Evolutionary conservation across 768 basidiomycete genomes (phyloP), one percentile per base, ranked within the genome.

Genomic region (Naganishia vaughanmartiniae): DNA sequence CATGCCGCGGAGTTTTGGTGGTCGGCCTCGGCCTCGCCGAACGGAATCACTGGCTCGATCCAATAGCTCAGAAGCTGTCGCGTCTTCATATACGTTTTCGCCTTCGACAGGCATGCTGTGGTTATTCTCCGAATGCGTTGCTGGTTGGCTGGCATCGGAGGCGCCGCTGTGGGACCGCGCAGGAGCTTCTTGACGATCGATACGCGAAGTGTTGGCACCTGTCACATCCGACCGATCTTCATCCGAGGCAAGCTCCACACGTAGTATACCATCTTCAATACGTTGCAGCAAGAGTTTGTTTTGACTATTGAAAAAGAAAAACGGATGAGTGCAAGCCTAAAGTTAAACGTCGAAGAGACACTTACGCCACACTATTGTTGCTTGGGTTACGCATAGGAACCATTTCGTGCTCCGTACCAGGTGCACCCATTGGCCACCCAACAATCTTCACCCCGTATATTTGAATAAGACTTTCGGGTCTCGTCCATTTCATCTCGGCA

Each of bases 401-500:
- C 28, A 53, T 34, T 31, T 67, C 72, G 5, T 73, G 55, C 3
- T 53, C 39, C 26, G 45, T 12, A 12, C 46, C 68, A 56, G 31
- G 54, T 48, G n/a, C 19, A 28, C 65, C 54, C 63, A 54, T 57
- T 45, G 72, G 72, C 72, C 72, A 73, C 0, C 72, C 72, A 19
- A 73, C 66, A 26, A 73, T 56, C 58, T 70, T 70, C 28, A 73
- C 72, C 4, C 72, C 72, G 53, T 70, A 73, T 34, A 46, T 51
- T 33, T 54, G 56, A 12, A 70, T 53, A 55, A 73, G 51, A 34
- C 53, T 63, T 34, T 70, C 72, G 45, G 72, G 69, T 42, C 68
- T 67, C 19, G 72, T 73, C 72, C 72, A 73, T 42, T 73, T 73
- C 72, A 73, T 73, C 56, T 73, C 72, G 17, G 72, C 72, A 31